Conservation (phyloP, 306 rosid genomes). For the Coriaria nepalensis region DNA sequence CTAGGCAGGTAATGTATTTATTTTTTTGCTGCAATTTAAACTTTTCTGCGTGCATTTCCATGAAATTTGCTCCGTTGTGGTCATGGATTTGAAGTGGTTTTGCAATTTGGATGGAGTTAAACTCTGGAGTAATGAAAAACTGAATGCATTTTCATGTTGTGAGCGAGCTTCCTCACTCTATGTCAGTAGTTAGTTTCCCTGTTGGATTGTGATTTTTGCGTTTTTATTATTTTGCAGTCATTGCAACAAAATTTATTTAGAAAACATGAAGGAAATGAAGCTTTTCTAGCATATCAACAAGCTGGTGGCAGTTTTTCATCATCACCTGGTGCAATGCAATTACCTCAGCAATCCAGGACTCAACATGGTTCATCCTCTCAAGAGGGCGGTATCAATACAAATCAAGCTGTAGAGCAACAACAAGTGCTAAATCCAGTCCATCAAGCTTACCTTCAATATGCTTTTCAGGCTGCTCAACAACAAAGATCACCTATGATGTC, state of each 20-base stretch:
- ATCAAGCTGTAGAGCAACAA: constrained; percentile 73
- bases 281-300: constrained; percentile 55
- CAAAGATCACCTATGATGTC: constrained; percentile 64
- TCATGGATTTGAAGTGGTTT: constrained; percentile 3
- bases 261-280: constrained; percentile 81
- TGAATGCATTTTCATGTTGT: not conserved
- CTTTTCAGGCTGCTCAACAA: constrained; percentile 69
- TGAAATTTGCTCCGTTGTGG: too few relatives aligned
- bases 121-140: too few relatives aligned
- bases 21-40: constrained; percentile 8
- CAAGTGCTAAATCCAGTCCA: constrained; percentile 55
- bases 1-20: constrained; percentile 63
- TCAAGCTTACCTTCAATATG: constrained; percentile 77
- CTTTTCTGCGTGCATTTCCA: too few relatives aligned
- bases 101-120: not conserved
- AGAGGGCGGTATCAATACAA: constrained; percentile 45
- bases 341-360: constrained; percentile 72
- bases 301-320: constrained; percentile 44
- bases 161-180: not conserved
- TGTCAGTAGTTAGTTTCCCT: not conserved
- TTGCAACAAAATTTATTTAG: constrained; percentile 68
- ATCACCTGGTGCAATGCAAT: constrained; percentile 47
- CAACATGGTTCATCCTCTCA: constrained; percentile 59
- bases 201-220: constrained; percentile 10
- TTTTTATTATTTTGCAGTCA: constrained; percentile 37